Conservation (phyloP, 2,329 filamentous ascomycete genomes). For the Hirsutella thompsonii region DNA sequence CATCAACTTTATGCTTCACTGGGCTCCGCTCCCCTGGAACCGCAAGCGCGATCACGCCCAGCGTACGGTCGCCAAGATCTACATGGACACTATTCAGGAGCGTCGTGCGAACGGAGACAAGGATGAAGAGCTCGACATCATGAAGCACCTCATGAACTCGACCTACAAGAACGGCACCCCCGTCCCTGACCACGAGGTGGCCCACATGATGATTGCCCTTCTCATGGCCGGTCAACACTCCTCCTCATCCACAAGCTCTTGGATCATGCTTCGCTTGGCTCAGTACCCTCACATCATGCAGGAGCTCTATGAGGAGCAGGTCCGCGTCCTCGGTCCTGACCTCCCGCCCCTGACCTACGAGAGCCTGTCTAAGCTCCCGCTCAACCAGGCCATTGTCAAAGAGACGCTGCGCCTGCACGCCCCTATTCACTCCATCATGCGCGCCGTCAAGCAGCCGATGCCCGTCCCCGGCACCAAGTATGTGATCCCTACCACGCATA, state of each 20-base stretch:
- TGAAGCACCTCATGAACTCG: constrained; percentile 80
- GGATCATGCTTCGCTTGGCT: constrained; percentile 75
- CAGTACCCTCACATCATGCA: constrained; percentile 65
- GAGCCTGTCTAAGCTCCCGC: constrained; percentile 61
- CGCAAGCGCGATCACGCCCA: constrained; percentile 68
- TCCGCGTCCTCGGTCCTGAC: constrained; percentile 57
- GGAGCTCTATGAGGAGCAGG: constrained; percentile 74
- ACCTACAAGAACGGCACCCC: constrained; percentile 70
- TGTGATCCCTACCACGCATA: constrained; percentile 68
- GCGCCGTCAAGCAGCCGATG: constrained; percentile 82
- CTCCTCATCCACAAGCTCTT: constrained; percentile 70
- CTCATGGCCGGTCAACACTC: constrained; percentile 90
- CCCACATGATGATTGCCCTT: constrained; percentile 88
- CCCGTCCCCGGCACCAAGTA: constrained; percentile 71
- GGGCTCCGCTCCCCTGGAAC: constrained; percentile 83
- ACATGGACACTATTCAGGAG: constrained; percentile 69
- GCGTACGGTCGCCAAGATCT: constrained; percentile 66
- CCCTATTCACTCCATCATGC: constrained; percentile 90
- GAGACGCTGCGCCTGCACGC: constrained; percentile 86
- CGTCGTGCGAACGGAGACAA: constrained; percentile 42
- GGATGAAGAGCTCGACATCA: constrained; percentile 58
- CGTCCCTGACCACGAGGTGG: constrained; percentile 74
- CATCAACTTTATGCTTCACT: constrained; percentile 82
- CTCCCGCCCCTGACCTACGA: constrained; percentile 68
- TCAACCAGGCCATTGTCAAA: constrained; percentile 77